phyloP scores from a whole-genome alignment of 2,329 filamentous ascomycete species.

The Elsinoe fawcettii region DNA sequence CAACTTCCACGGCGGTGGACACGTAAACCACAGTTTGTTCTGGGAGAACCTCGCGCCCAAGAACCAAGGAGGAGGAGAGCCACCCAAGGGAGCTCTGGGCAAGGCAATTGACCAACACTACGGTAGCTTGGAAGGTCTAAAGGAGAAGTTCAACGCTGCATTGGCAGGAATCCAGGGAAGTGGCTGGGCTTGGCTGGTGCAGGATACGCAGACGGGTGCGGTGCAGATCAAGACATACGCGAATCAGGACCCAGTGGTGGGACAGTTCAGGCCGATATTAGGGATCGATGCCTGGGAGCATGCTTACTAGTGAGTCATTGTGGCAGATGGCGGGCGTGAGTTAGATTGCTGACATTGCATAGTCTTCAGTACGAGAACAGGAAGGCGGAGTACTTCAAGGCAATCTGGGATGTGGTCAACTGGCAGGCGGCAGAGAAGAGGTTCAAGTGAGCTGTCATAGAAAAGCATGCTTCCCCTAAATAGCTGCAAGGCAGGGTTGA shows the following conservation, averaged over 20 bases:
- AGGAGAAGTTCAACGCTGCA: constrained; percentile 57
- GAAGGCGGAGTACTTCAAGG: constrained; percentile 91
- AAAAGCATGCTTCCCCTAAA: not conserved
- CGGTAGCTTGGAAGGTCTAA: constrained; percentile 51
- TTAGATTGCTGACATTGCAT: constrained; percentile 8
- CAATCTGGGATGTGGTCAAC: constrained; percentile 92
- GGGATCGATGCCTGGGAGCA: constrained; percentile 96
- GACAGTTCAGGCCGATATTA: constrained; percentile 71
- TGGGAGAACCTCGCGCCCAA: constrained; percentile 64
- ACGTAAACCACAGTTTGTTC: constrained; percentile 61
- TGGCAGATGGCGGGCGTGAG: constrained; percentile 6
- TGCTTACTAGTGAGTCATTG: constrained; percentile 65
- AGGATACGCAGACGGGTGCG: constrained; percentile 52
- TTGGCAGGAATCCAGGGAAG: constrained; percentile 58
- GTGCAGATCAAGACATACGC: constrained; percentile 63
- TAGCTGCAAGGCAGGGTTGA: not conserved
- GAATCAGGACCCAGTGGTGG: constrained; percentile 85
- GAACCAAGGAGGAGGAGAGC: constrained; percentile 58
- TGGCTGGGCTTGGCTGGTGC: constrained; percentile 57
- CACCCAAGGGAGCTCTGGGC: constrained; percentile 50
- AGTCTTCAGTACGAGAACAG: constrained; percentile 90
- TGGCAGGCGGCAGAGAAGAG: constrained; percentile 84
- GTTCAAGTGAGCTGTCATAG: constrained; percentile 41
- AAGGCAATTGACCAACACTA: constrained; percentile 53
- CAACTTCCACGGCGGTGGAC: constrained; percentile 60